Conservation (phyloP, 768 basidiomycete genomes). For the Mycena indigotica region DNA sequence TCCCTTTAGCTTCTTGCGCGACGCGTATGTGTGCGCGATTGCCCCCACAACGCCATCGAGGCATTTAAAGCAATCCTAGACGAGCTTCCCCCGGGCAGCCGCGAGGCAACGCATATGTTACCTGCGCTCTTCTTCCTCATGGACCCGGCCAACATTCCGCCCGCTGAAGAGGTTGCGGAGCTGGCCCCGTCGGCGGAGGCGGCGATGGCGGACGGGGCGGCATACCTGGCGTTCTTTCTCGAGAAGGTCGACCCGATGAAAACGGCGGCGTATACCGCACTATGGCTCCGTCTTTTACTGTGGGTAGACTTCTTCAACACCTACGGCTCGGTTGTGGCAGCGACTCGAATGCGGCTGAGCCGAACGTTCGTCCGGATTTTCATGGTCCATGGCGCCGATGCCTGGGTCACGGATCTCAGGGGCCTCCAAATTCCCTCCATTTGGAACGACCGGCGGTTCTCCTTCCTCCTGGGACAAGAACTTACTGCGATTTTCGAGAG, state of each 20-base stretch:
- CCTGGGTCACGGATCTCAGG: background rate
- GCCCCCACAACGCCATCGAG: no score
- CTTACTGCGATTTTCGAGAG: background rate
- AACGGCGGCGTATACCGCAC: background rate
- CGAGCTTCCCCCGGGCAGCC: no score
- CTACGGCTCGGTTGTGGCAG: background rate
- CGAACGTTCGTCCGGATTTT: background rate
- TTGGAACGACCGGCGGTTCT: background rate
- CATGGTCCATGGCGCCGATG: background rate
- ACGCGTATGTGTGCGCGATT: background rate
- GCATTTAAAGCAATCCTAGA: no score
- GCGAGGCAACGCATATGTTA: no score
- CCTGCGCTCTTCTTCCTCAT: background rate
- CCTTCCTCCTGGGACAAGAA: background rate
- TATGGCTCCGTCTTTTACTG: background rate
- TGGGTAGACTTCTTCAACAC: background rate
- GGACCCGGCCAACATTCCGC: background rate
- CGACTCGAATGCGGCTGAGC: background rate
- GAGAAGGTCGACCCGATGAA: background rate
- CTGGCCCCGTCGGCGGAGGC: background rate
- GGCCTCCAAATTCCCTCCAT: background rate
- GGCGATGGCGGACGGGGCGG: background rate
- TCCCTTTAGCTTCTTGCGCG: background rate
- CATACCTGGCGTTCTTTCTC: background rate
- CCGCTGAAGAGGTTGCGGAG: background rate